These are phyloP conservation scores for Pythium chondricola DNA, from an alignment of 352 stramenopile genomes.

Conservation along the genomic window DNA sequence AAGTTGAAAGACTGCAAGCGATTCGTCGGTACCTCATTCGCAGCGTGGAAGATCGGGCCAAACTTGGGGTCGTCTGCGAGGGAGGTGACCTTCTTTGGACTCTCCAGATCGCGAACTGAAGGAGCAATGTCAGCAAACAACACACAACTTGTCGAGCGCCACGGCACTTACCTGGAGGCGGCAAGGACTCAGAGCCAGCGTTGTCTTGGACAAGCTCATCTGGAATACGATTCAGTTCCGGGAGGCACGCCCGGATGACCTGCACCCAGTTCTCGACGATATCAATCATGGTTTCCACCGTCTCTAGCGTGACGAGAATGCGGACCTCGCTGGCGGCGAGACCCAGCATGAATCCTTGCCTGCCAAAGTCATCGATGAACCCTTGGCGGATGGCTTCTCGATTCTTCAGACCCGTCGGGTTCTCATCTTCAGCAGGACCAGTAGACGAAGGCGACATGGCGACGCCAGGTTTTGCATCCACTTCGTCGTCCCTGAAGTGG, in stretches of 20 bases:
- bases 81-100: slow-evolving; percentile 58
- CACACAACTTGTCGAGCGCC: neutral
- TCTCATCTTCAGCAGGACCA: too few relatives aligned
- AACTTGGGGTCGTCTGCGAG: slow-evolving; percentile 70
- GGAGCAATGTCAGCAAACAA: neutral
- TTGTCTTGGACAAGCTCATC: slow-evolving; percentile 2
- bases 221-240: slow-evolving; percentile 30
- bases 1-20: slow-evolving; percentile 10
- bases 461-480: slow-evolving; percentile 6
- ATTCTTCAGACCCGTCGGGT: too few relatives aligned
- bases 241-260: slow-evolving; percentile 36
- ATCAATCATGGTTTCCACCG: slow-evolving; percentile 55
- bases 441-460: slow-evolving; percentile 27
- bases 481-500: slow-evolving; percentile 49
- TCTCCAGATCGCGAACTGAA: slow-evolving; percentile 17
- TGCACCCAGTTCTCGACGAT: slow-evolving; percentile 59
- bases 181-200: neutral
- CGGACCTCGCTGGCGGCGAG: slow-evolving; percentile 49
- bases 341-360: slow-evolving; percentile 48
- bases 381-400: too few relatives aligned
- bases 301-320: slow-evolving; percentile 52
- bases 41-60: slow-evolving; percentile 37
- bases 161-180: slow-evolving; percentile 3
- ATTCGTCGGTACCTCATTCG: slow-evolving; percentile 18
- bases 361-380: slow-evolving; percentile 45